Percentiles rank a stretch among this genome's conserved stretches.
Evolutionary conservation across 805 yeast genomes (phyloP).

Genomic region (Monosporozyma solicola): DNA sequence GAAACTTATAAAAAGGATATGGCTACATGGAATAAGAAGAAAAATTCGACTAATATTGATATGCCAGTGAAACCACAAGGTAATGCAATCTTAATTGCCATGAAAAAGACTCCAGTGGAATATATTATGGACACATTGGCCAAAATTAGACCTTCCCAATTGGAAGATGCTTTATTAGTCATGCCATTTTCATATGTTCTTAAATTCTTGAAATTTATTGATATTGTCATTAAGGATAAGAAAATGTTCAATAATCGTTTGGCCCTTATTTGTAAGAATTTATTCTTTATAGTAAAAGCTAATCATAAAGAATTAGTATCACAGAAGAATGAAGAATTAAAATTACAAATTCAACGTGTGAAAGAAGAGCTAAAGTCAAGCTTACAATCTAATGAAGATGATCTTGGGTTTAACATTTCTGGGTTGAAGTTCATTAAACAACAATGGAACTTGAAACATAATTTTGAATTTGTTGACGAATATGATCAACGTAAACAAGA

Average conservation of each 20-base stretch:
- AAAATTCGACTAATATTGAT: conserved; percentile 27
- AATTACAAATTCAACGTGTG: conserved; percentile 55
- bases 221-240: conserved; percentile 55
- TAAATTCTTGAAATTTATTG: conserved; percentile 62
- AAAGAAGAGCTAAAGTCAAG: conserved; percentile 52
- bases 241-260: conserved; percentile 42
- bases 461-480: conserved; percentile 63
- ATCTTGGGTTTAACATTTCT: conserved; percentile 75
- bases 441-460: conserved; percentile 75
- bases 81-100: conserved; percentile 66
- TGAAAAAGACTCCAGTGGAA: conserved; percentile 60
- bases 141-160: conserved; percentile 70
- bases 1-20: conserved; percentile 42
- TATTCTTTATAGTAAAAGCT: conserved; percentile 63
- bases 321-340: conserved; percentile 55
- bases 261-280: conserved; percentile 59
- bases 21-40: conserved; percentile 35
- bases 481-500: conserved; percentile 45
- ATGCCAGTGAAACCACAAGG: conserved; percentile 54
- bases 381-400: conserved; percentile 43
- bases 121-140: conserved; percentile 66
- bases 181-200: conserved; percentile 80
- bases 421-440: conserved; percentile 66
- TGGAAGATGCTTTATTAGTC: conserved; percentile 88
- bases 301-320: conserved; percentile 73